Evolutionary conservation across 805 yeast species (phyloP), one percentile per base, ranked within the genome.

Genomic region (Nakazawaea populi): DNA sequence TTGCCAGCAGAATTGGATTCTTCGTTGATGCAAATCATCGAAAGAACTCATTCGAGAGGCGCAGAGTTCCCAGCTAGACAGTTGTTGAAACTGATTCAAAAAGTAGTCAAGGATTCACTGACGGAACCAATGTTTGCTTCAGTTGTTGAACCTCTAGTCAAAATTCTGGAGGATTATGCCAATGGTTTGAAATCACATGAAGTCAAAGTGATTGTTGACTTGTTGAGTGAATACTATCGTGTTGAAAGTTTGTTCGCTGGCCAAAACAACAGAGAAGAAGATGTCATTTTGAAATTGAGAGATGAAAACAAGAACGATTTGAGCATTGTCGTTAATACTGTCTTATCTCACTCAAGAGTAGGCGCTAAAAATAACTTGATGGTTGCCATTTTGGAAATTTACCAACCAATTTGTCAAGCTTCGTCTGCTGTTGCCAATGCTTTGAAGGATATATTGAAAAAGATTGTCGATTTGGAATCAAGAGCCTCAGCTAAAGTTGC

Each of bases 21-120:
- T 47, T 74, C 80, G 44, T 75, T 94, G 58, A 67, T 76, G 7
- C 73, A 81, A 32, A 72, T 87, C 52, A 75, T 94, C 55, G 87
- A 85, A 46, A 83, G 92, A 66, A 71, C 82, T 12, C 68, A 65
- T 55, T 72, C 83, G 48, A 69, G 96, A 68, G 71, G 74, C 55
- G 91, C 87, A 39, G 91, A 89, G 56, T 94, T 94, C 84, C 99
- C 99, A 48, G 89, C 98, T 42, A 87, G 87, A 69, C 94, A 84
- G 68, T 68, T 92, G 39, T 66, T 81, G 56, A 86, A 89, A 63
- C 72, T 85, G 49, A 73, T 94, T 58, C 87, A 82, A 52, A 86
- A 84, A 67, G 68, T 82, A 42, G 60, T 69, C 24, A 66, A 76
- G 54, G 79, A 79, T 27, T 76, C 81, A 37, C 76, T 73, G 32